Conservation (phyloP, 2,329 filamentous ascomycete genomes). For the Penicillium vulpinum region DNA sequence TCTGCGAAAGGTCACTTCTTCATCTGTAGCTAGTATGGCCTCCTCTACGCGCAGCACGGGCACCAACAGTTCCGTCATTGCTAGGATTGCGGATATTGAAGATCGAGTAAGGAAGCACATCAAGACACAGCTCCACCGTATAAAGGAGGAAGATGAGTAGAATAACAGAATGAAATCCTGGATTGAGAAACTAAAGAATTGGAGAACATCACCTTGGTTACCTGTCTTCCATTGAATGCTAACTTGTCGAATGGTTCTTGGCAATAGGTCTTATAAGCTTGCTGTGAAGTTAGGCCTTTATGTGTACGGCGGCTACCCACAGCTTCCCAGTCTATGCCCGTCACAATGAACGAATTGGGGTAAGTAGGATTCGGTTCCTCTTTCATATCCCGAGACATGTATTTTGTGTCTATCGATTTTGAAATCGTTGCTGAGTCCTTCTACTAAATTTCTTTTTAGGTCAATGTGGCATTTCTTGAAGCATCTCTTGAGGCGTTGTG, state of each 20-base stretch:
- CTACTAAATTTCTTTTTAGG: not conserved
- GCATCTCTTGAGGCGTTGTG: not conserved
- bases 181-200: not conserved
- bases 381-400: not conserved
- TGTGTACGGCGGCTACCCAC: not conserved
- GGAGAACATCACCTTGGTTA: not conserved
- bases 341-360: not conserved
- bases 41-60: not conserved
- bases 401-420: not conserved
- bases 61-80: not conserved
- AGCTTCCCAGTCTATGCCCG: not conserved
- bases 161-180: not conserved
- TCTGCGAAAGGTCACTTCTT: not conserved
- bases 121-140: not conserved
- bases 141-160: not conserved
- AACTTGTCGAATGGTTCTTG: not conserved
- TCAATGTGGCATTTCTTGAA: not conserved
- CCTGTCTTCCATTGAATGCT: not conserved
- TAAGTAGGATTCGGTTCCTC: not conserved
- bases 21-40: not conserved
- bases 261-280: not conserved
- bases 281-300: not conserved
- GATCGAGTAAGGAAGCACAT: not conserved
- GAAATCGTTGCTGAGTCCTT: not conserved
- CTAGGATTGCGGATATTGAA: constrained; percentile 3